Evolutionary conservation across 768 basidiomycete genomes (phyloP).

Genomic region (Melanogaster broomeanus): DNA sequence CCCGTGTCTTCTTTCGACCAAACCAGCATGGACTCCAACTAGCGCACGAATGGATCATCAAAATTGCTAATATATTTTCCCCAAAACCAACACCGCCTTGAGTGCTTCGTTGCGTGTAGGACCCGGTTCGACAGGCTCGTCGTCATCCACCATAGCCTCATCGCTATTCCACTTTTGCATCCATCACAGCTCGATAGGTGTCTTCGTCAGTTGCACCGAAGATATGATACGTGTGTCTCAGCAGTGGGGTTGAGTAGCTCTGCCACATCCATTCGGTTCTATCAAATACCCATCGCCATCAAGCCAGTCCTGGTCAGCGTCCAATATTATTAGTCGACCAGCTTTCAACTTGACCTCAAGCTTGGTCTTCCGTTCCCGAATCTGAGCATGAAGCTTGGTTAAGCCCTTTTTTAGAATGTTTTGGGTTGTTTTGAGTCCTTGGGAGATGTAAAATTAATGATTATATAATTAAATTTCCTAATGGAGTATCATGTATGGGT

Average conservation of each 20-base stretch:
- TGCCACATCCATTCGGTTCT: neutral
- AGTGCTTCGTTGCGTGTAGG: slow-evolving; percentile 24
- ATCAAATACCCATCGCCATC: no score
- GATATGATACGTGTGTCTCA: neutral
- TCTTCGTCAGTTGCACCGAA: neutral
- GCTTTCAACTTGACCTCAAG: no score
- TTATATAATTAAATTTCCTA: no score
- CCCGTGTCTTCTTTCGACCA: no score
- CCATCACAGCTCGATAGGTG: neutral
- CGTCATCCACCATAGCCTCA: neutral
- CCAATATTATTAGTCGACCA: no score
- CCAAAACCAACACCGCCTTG: slow-evolving; percentile 17
- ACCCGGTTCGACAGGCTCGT: neutral
- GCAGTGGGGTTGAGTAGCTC: neutral
- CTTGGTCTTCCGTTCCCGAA: no score
- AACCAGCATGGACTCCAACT: slow-evolving; percentile 2
- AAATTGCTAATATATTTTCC: slow-evolving; percentile 16
- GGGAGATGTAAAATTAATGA: no score
- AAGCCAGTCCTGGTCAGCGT: no score
- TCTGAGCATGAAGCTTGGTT: no score
- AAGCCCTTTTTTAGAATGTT: no score
- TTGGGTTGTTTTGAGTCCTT: no score
- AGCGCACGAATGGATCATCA: slow-evolving; percentile 21
- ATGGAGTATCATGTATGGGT: no score
- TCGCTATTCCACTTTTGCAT: neutral